Percentiles rank a stretch among this genome's conserved stretches.
Evolutionary conservation across 768 basidiomycete genomes (phyloP).

Genomic region (Trametes villosa): DNA sequence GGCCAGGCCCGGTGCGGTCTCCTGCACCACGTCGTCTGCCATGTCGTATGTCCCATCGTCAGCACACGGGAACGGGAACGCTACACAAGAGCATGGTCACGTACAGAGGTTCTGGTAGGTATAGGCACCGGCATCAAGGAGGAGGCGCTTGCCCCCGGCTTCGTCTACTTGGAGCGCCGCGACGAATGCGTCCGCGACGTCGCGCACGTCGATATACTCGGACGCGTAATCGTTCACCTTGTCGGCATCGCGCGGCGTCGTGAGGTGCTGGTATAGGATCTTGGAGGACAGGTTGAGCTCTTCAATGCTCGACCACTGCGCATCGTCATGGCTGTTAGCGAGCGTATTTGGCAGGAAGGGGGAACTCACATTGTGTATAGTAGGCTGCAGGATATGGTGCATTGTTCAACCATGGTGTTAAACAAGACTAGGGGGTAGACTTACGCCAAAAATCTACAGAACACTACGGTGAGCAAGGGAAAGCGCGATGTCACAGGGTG

Average conservation of each 20-base stretch:
- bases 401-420: not conserved
- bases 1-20: not conserved
- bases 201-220: slow-evolving; percentile 39
- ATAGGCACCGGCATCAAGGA: slow-evolving; percentile 29
- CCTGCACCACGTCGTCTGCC: slow-evolving; percentile 5
- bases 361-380: slow-evolving; percentile 6
- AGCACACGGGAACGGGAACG: not conserved
- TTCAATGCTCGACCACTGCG: slow-evolving; percentile 10
- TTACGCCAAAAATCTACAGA: slow-evolving; percentile 12
- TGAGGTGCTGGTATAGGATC: slow-evolving; percentile 45
- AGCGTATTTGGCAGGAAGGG: too few species aligned
- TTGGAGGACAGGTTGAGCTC: slow-evolving; percentile 15
- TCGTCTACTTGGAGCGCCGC: slow-evolving; percentile 33
- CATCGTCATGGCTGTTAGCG: too few species aligned
- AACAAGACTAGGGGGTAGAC: not conserved
- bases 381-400: not conserved
- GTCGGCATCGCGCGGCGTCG: slow-evolving; percentile 41
- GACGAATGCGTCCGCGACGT: slow-evolving; percentile 37
- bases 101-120: slow-evolving; percentile 24
- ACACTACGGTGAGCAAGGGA: slow-evolving; percentile 14
- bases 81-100: not conserved
- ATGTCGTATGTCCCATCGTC: not conserved
- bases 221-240: slow-evolving; percentile 30
- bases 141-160: slow-evolving; percentile 44
- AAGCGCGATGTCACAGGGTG: slow-evolving; percentile 32